Percentiles rank a stretch among this genome's conserved stretches.
phyloP scores from a whole-genome alignment of 2,329 filamentous ascomycete genomes.

The Graphium sp. region DNA sequence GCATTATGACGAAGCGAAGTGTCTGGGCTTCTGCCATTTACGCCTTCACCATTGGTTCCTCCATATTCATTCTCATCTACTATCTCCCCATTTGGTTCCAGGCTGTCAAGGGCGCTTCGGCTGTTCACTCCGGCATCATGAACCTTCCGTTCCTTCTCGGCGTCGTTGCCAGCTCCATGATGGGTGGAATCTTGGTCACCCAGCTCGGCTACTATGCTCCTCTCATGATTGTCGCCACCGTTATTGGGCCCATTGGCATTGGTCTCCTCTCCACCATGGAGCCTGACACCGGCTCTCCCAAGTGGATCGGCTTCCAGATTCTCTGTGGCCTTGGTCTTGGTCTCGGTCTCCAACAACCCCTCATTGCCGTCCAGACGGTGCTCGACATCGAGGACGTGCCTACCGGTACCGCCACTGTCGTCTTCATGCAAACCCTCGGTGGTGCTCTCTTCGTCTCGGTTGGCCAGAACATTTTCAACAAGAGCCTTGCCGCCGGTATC shows the following conservation, averaged over 20 bases:
- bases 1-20: conserved; percentile 19
- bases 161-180: conserved; percentile 3
- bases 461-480: too few relatives aligned
- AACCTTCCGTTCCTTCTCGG: conserved; percentile 8
- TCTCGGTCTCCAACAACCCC: conserved; percentile 20
- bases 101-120: conserved; percentile 20
- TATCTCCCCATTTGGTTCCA: conserved; percentile 29
- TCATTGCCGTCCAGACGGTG: conserved; percentile 24
- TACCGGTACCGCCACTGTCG: conserved; percentile 21
- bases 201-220: conserved; percentile 25
- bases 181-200: conserved; percentile 16
- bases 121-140: conserved; percentile 13
- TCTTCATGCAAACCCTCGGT: conserved; percentile 23
- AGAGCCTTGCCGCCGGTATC: too few relatives aligned
- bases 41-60: conserved; percentile 17
- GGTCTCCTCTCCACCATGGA: conserved; percentile 24
- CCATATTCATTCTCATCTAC: conserved; percentile 16
- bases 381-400: conserved; percentile 21
- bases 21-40: conserved; percentile 15
- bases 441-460: conserved; percentile 26
- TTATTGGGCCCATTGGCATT: conserved; percentile 17
- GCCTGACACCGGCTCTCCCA: conserved; percentile 12
- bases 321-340: conserved; percentile 24
- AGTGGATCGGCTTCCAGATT: conserved; percentile 28
- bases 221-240: conserved; percentile 19